Percentiles rank a stretch among this genome's conserved stretches.
These are phyloP conservation scores for Clavulina sp. DNA, from an alignment of 768 basidiomycete genomes.

Conservation along the genomic window DNA sequence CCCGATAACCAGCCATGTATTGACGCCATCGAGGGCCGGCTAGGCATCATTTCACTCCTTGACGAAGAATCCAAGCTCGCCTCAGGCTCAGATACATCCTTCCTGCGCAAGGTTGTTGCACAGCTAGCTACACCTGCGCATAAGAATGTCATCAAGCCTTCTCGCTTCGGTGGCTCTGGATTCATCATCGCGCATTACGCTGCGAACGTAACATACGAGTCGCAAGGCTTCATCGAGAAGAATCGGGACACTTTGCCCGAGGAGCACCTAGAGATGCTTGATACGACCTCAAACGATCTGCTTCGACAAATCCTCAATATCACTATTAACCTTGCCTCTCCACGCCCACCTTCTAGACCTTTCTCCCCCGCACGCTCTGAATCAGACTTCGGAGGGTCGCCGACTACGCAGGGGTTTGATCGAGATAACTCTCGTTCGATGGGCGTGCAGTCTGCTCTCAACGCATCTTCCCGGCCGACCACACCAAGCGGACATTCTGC, in stretches of 20 bases:
- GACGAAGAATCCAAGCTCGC: conserved; percentile 99
- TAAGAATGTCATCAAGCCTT: conserved; percentile 61
- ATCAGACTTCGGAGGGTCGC: conserved; percentile 56
- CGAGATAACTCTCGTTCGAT: conserved; percentile 15
- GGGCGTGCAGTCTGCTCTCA: too few relatives aligned
- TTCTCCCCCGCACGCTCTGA: conserved; percentile 72
- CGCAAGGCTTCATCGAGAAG: conserved; percentile 96
- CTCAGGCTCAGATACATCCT: conserved; percentile 84
- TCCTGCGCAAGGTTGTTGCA: conserved; percentile 77
- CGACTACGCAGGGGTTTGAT: conserved; percentile 58
- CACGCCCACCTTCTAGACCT: too few relatives aligned
- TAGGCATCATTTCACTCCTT: conserved; percentile 81
- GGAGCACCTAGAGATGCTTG: too few relatives aligned
- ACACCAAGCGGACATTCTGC: too few relatives aligned
- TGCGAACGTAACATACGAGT: conserved; percentile 89
- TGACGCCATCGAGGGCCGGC: conserved; percentile 84
- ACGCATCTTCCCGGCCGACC: too few relatives aligned
- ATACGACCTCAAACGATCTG: conserved; percentile 82
- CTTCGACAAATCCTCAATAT: conserved; percentile 79
- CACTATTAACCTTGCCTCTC: conserved; percentile 64
- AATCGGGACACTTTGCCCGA: conserved; percentile 98
- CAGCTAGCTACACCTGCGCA: conserved; percentile 55
- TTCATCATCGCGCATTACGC: conserved; percentile 96
- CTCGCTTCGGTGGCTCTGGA: conserved; percentile 74
- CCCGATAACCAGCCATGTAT: conserved; percentile 95